Base-by-base conservation (phyloP, 1,284 basidiomycete species). In the Ganoderma sinense region DNA sequence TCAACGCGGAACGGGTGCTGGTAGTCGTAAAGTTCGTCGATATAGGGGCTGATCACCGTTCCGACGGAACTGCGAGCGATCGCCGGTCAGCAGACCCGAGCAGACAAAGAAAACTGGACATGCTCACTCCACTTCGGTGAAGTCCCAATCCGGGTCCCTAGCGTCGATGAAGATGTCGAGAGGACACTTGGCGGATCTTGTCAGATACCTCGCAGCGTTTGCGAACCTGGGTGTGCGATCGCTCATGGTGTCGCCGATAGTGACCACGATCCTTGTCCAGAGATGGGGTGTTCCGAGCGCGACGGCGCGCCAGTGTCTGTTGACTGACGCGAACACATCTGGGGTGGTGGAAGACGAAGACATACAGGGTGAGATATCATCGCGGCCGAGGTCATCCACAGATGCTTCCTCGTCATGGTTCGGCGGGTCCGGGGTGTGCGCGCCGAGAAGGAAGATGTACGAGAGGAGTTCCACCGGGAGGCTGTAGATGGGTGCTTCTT, bases 121-220 rank as follows among this genome's bases (percentile, higher is more conserved):
- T 48, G 83, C 87, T 70, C 71, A 86, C 87, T 83, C 83, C 45
- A 81, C 78, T 73, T 88, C 85, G 7, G 78, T 79, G 73, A 86
- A 87, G 75, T 87, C 83, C 86, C 85, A 88, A 45, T 85, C 82
- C 4, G 81, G 81, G 76, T 89, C 87, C 69, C 87, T 82, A 60
- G 82, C 87, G 72, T 89, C 85, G 64, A 89, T 84, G 53, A 86
- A 81, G 68, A 89, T 85, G 66, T 87, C 84, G n/a, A 89, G 75
- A 0, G 86, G 82, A 70, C 81, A 82, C 45, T 80, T 82, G n/a
- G 81, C 78, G 11, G 86, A 88, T 43, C 83, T 81, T 43, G 79
- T 70, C 36, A 88, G 78, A 73, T 83, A 86, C 14, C 75, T 40
- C 6, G 65, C 86, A 76, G 71, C 80, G 79, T 26, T 72, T 74